Base-by-base conservation (phyloP, 2,329 filamentous ascomycete genomes). In the Colletotrichum orbiculare region DNA sequence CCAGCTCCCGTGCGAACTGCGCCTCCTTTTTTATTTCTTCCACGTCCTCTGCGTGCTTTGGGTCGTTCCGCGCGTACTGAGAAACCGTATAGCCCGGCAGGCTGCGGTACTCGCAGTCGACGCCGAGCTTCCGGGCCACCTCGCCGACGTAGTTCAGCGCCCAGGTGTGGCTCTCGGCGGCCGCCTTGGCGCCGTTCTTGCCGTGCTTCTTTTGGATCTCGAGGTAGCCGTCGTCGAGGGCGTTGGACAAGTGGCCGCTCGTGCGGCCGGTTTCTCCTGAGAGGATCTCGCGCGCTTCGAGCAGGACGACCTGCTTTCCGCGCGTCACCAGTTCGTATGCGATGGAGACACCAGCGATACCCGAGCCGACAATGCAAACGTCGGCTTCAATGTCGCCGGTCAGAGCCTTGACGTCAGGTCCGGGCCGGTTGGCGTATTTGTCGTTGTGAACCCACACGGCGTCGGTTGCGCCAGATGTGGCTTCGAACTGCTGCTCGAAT, bases 71-170 rank as follows among this genome's bases (percentile, higher is more conserved):
- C 0, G 76, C 69, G 64, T 82, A 84, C 69, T 86, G 81, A 2
- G 83, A 85, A 5, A 87, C 75, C 42, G 83, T 75, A 66, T 85
- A 85, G 1, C 75, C 83, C 0, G 79, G 81, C 2, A 87, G 68
- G 41, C 74, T 74, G 7, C 85, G 80, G 70, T 85, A 88, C 67
- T 87, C 85, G 73, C 85, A 88, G 0, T 87, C 83, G 38, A 87
- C 84, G 4, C 78, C 79, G 6, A 86, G 74, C 66, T 82, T 71
- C 60, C 77, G 75, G 0, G 80, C 74, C 2, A 88, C 75, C 61
- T 87, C 79, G 0, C 83, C 85, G 0, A 87, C 77, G 0, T 78
- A 79, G 25, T 83, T 76, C 10, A 86, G 69, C 0, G 84, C 85
- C 82, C 84, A 88, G 0, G 77, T 76, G 60, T 87, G 85, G 34